A percentile compares a stretch with the other conserved stretches of the same genome.
These are phyloP conservation scores for Berberis thunbergii DNA, from an alignment of 164 flowering plant genomes.

Conservation along the genomic window DNA sequence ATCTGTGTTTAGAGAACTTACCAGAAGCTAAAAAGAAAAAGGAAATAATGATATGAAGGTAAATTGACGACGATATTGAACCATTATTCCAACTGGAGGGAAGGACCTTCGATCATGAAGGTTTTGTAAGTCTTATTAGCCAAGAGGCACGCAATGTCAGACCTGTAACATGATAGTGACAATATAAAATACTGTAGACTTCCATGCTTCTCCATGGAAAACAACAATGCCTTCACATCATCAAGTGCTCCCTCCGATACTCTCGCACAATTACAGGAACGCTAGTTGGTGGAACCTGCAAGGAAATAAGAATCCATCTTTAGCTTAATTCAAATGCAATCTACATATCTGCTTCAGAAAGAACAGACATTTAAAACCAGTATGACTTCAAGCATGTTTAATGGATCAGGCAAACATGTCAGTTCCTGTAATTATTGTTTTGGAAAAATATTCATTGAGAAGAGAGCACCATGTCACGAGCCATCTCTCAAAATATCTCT, in stretches of 20 bases:
- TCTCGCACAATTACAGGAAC: slow-evolving; percentile 85
- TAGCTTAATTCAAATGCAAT: not conserved
- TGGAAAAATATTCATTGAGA: no score
- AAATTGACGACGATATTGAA: no score
- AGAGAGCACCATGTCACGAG: no score
- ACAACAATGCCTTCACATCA: slow-evolving; percentile 24
- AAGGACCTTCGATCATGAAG: not conserved
- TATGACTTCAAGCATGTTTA: no score
- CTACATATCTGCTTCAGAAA: not conserved
- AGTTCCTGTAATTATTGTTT: no score
- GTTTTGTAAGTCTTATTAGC: slow-evolving; percentile 5
- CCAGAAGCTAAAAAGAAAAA: no score
- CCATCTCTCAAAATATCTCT: no score
- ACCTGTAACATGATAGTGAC: slow-evolving; percentile 4
- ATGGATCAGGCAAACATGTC: no score
- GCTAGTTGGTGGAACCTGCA: slow-evolving; percentile 82
- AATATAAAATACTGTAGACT: not conserved
- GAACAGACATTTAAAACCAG: not conserved
- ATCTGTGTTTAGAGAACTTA: no score
- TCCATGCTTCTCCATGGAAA: slow-evolving; percentile 1
- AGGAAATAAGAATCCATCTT: not conserved
- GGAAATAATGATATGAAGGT: no score
- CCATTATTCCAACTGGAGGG: no score
- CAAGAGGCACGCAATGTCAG: not conserved
- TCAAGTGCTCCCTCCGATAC: slow-evolving; percentile 51